Evolutionary conservation across 140 eudicot species (phyloP).

Genomic region (Oenanthe javanica): DNA sequence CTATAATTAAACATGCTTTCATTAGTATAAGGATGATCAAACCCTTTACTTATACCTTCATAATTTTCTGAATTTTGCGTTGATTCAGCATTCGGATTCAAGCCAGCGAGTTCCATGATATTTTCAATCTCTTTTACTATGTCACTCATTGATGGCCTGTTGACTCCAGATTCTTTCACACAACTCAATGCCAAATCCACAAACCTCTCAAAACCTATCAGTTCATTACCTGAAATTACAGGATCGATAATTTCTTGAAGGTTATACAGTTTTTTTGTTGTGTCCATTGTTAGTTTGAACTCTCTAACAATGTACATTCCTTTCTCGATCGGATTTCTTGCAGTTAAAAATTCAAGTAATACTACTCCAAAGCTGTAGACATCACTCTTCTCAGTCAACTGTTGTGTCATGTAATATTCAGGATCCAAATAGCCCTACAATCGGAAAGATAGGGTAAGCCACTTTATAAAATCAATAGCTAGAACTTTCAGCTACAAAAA

Average conservation of each 20-base stretch:
- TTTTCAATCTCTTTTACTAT: slow-evolving; percentile 52
- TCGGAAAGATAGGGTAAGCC: not conserved
- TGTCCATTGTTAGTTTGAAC: slow-evolving; percentile 37
- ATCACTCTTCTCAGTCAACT: slow-evolving; percentile 44
- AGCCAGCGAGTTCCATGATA: slow-evolving; percentile 45
- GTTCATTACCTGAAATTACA: slow-evolving; percentile 20
- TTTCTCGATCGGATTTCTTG: slow-evolving; percentile 38
- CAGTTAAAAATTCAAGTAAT: slow-evolving; percentile 46
- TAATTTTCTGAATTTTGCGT: slow-evolving; percentile 38
- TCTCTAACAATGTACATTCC: slow-evolving; percentile 49
- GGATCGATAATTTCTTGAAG: slow-evolving; percentile 48
- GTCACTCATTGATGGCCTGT: slow-evolving; percentile 47
- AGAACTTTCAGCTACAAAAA: not conserved
- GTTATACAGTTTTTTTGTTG: slow-evolving; percentile 32
- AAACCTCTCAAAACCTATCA: slow-evolving; percentile 37
- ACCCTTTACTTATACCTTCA: slow-evolving; percentile 28
- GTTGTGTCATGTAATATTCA: slow-evolving; percentile 58
- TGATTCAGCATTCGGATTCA: slow-evolving; percentile 48
- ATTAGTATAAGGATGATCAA: slow-evolving; percentile 33
- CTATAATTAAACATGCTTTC: slow-evolving; percentile 32
- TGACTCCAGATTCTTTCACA: slow-evolving; percentile 37
- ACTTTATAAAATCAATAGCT: not conserved
- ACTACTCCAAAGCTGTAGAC: slow-evolving; percentile 54
- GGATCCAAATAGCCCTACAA: slow-evolving; percentile 52
- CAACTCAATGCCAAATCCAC: slow-evolving; percentile 24